Evolutionary conservation across 2,329 filamentous ascomycete genomes (phyloP).

Genomic region (Alternaria alternata): DNA sequence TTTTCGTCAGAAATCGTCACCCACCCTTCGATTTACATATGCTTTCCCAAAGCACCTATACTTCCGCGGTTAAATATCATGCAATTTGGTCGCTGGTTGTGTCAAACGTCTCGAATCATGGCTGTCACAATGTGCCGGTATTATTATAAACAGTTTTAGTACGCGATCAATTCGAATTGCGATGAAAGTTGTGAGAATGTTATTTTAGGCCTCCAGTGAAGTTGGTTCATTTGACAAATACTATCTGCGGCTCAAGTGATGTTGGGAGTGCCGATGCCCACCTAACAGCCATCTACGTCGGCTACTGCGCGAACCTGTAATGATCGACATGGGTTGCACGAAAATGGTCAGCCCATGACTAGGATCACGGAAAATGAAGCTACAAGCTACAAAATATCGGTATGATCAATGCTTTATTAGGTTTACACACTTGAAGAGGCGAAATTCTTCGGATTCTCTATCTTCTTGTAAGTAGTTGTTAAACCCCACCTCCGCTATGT

Average conservation of each 20-base stretch:
- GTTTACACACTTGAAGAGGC: not conserved
- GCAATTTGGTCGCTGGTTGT: not conserved
- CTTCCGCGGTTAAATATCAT: not conserved
- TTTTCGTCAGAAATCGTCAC: not conserved
- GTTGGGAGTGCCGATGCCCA: not conserved
- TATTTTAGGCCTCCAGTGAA: not conserved
- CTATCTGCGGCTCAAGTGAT: not conserved
- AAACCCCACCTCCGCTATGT: not conserved
- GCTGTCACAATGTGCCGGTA: not conserved
- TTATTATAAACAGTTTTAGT: not conserved
- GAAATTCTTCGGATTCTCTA: not conserved
- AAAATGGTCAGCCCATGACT: not conserved
- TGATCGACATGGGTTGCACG: not conserved
- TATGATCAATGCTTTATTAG: not conserved
- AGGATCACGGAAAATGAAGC: not conserved
- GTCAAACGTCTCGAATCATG: not conserved
- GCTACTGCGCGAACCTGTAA: not conserved
- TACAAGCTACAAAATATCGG: not conserved
- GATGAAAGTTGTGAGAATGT: not conserved
- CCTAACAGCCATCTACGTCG: conserved; percentile 5
- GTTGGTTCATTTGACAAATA: not conserved
- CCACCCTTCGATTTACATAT: not conserved
- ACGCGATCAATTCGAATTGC: not conserved
- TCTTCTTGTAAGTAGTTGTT: not conserved
- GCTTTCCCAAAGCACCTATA: not conserved